phyloP scores from a whole-genome alignment of 2,329 filamentous ascomycete species.

The Chaetomium globosum region DNA sequence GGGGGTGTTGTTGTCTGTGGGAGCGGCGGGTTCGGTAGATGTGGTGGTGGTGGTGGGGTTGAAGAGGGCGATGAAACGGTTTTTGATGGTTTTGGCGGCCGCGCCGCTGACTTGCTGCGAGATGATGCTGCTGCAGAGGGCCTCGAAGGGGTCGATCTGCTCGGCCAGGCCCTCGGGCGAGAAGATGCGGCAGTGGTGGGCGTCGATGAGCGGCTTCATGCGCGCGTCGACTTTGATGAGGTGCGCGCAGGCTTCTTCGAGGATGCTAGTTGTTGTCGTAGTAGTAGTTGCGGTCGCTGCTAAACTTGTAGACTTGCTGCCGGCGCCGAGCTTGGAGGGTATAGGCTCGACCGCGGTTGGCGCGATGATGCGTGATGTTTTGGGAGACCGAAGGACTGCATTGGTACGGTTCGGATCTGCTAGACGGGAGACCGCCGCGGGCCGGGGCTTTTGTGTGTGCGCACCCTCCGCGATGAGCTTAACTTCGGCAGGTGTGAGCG shows the following conservation, averaged over 20 bases:
- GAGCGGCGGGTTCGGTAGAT: neutral
- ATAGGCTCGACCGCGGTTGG: conserved; percentile 43
- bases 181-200: conserved; percentile 77
- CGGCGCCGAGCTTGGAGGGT: conserved; percentile 44
- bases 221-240: conserved; percentile 72
- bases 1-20: neutral
- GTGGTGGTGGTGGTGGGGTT: conserved; percentile 8
- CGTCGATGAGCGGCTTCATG: conserved; percentile 71
- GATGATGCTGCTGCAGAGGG: conserved; percentile 83
- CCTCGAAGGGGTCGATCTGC: conserved; percentile 83
- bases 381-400: conserved; percentile 70
- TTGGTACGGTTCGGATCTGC: conserved; percentile 68
- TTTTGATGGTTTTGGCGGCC: conserved; percentile 85
- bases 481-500: conserved; percentile 52
- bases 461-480: conserved; percentile 45
- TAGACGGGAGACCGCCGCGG: conserved; percentile 54
- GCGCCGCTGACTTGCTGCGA: conserved; percentile 95
- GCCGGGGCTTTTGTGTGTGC: conserved; percentile 45
- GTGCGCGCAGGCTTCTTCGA: conserved; percentile 75
- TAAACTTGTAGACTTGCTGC: conserved; percentile 31
- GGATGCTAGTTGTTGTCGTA: conserved; percentile 69
- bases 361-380: conserved; percentile 63
- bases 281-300: conserved; percentile 51
- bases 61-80: conserved; percentile 79
- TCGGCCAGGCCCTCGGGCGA: conserved; percentile 80